A percentile compares a stretch with the other conserved stretches of the same genome.
Evolutionary conservation across 2,329 filamentous ascomycete genomes (phyloP).

Genomic region (Diaporthe aspalathi): DNA sequence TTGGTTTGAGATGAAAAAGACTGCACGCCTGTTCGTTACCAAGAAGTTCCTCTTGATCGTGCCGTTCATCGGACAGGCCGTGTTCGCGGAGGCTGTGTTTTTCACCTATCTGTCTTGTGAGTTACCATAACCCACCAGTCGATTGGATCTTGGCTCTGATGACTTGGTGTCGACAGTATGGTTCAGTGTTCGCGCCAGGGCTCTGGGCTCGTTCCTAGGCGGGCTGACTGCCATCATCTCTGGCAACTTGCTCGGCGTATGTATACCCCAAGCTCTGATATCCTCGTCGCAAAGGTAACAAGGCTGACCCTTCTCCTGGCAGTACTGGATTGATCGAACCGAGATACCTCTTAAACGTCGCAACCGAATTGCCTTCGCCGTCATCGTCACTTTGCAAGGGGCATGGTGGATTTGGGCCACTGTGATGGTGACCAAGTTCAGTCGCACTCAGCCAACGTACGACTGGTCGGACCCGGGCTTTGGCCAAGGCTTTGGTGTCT

Average conservation of each 20-base stretch:
- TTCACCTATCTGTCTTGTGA: constrained; percentile 72
- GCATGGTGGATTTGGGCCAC: constrained; percentile 81
- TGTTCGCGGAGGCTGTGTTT: constrained; percentile 78
- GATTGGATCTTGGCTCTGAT: not conserved
- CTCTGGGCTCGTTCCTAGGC: constrained; percentile 77
- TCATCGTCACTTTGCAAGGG: constrained; percentile 69
- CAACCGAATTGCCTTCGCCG: constrained; percentile 64
- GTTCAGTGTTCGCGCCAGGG: constrained; percentile 76
- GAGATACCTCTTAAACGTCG: constrained; percentile 64
- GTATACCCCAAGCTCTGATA: constrained; percentile 43
- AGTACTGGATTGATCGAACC: constrained; percentile 70
- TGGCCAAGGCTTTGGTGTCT: constrained; percentile 73
- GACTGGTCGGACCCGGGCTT: constrained; percentile 76
- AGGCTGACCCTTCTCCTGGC: constrained; percentile 39
- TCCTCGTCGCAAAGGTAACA: not conserved
- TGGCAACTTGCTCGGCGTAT: constrained; percentile 73
- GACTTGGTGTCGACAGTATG: constrained; percentile 58
- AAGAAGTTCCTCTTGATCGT: constrained; percentile 73
- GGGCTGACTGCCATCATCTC: constrained; percentile 74
- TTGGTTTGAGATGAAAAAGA: constrained; percentile 69
- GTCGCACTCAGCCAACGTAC: constrained; percentile 66
- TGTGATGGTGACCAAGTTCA: constrained; percentile 71
- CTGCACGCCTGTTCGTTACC: constrained; percentile 67
- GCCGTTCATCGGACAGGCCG: constrained; percentile 76
- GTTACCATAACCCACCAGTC: constrained; percentile 36